These are phyloP conservation scores for Colletotrichum gloeosporioides DNA, from an alignment of 2,329 filamentous ascomycete species.

Conservation along the genomic window DNA sequence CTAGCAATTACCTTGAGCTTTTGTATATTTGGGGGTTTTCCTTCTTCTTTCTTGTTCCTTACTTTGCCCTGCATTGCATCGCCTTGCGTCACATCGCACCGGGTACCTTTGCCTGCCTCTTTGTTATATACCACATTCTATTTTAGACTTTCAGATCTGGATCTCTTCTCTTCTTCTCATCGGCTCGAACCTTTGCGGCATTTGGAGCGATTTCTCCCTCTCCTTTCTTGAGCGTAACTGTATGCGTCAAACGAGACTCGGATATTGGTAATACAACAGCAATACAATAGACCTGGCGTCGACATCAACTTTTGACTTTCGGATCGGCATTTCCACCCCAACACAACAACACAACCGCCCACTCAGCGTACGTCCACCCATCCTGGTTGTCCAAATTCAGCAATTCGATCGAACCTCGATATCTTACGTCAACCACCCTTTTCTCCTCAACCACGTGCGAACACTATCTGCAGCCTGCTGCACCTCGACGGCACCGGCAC, in stretches of 20 bases:
- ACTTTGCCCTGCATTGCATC: conserved; percentile 14
- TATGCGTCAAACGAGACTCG: neutral
- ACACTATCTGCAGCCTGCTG: neutral
- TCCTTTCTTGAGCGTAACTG: neutral
- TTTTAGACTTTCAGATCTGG: neutral
- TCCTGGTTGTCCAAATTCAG: neutral
- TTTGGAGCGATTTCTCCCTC: neutral
- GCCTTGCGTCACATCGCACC: neutral
- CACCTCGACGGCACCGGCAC: neutral
- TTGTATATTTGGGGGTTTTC: conserved; percentile 31
- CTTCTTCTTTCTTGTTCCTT: conserved; percentile 7
- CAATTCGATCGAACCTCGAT: neutral
- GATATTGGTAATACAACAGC: neutral
- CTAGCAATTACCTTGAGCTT: conserved; percentile 30
- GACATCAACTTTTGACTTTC: neutral
- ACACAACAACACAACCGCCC: neutral
- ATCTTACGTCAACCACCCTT: neutral
- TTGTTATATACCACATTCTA: neutral
- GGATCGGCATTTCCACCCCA: neutral
- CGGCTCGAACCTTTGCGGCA: neutral
- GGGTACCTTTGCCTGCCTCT: neutral
- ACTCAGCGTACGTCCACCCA: neutral
- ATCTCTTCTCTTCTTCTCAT: neutral
- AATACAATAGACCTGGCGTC: conserved; percentile 23
- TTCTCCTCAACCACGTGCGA: neutral